Conservation (phyloP, 2,329 filamentous ascomycete genomes). For the Aspergillus versicolor region DNA sequence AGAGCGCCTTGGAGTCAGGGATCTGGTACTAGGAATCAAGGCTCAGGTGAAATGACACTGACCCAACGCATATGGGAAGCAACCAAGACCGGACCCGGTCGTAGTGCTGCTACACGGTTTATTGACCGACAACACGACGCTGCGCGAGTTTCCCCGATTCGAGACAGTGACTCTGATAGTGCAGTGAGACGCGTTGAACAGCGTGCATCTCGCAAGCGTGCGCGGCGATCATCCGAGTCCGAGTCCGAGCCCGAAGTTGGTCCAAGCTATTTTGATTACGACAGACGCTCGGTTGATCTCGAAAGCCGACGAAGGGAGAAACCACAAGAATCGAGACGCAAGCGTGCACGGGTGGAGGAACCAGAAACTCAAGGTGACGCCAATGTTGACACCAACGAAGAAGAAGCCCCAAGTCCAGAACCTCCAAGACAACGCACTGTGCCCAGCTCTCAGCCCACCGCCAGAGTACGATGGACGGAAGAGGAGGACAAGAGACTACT, state of each 20-base stretch:
- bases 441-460: neutral
- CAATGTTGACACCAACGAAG: neutral
- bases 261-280: conserved; percentile 46
- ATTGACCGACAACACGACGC: conserved; percentile 38
- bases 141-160: conserved; percentile 35
- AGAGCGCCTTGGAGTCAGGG: neutral
- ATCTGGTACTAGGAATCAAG: neutral
- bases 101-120: conserved; percentile 23
- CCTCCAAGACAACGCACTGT: neutral
- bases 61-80: conserved; percentile 13
- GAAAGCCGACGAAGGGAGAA: conserved; percentile 36
- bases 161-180: conserved; percentile 21
- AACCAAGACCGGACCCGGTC: neutral
- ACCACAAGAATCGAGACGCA: conserved; percentile 14
- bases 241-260: conserved; percentile 35
- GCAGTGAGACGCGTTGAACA: conserved; percentile 14
- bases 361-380: neutral
- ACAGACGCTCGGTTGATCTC: conserved; percentile 32
- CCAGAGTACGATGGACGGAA: conserved; percentile 34
- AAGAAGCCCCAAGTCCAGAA: neutral
- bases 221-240: conserved; percentile 16
- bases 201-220: conserved; percentile 18
- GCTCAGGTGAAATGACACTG: neutral
- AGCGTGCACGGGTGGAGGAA: conserved; percentile 10
- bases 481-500: conserved; percentile 48